These are phyloP conservation scores for Calonectria ilicicola DNA, from an alignment of 2,329 filamentous ascomycete species.

Conservation along the genomic window DNA sequence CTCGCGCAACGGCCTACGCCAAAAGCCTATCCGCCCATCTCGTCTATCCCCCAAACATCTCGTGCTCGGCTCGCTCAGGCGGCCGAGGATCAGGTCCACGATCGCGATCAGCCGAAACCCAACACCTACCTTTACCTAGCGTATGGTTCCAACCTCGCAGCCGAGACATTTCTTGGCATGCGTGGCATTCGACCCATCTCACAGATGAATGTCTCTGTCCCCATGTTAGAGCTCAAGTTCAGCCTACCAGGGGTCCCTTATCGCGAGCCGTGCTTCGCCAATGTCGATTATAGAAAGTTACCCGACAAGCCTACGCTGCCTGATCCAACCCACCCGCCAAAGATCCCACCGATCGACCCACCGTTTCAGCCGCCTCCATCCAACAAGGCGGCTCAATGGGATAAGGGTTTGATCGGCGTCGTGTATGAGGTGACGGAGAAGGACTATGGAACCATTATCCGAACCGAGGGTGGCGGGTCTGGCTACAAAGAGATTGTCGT, in stretches of 20 bases:
- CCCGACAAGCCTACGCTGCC: conserved; percentile 54
- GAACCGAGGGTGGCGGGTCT: conserved; percentile 88
- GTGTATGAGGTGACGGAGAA: conserved; percentile 91
- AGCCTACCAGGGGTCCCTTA: conserved; percentile 90
- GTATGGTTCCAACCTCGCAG: conserved; percentile 90
- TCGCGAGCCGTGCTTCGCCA: conserved; percentile 91
- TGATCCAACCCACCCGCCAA: conserved; percentile 46
- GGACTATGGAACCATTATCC: conserved; percentile 89
- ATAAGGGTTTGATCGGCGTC: conserved; percentile 87
- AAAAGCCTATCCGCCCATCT: conserved; percentile 44
- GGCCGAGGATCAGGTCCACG: conserved; percentile 39
- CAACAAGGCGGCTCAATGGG: conserved; percentile 63
- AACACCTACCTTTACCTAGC: conserved; percentile 81
- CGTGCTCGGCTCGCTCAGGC: conserved; percentile 44
- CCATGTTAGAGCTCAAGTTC: conserved; percentile 82
- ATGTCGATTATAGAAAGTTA: conserved; percentile 73
- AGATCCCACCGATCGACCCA: conserved; percentile 42
- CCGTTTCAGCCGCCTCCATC: conserved; percentile 38
- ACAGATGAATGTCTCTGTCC: conserved; percentile 84
- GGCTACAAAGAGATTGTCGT: conserved; percentile 88
- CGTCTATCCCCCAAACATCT: conserved; percentile 49
- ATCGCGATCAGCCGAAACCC: conserved; percentile 35
- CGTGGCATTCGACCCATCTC: conserved; percentile 87
- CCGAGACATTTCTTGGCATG: conserved; percentile 81
- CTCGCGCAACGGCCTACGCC: conserved; percentile 32